A percentile compares a stretch with the other conserved stretches of the same genome.
Evolutionary conservation across 2,329 filamentous ascomycete species (phyloP).

Genomic region (Trichoderma lentiforme): DNA sequence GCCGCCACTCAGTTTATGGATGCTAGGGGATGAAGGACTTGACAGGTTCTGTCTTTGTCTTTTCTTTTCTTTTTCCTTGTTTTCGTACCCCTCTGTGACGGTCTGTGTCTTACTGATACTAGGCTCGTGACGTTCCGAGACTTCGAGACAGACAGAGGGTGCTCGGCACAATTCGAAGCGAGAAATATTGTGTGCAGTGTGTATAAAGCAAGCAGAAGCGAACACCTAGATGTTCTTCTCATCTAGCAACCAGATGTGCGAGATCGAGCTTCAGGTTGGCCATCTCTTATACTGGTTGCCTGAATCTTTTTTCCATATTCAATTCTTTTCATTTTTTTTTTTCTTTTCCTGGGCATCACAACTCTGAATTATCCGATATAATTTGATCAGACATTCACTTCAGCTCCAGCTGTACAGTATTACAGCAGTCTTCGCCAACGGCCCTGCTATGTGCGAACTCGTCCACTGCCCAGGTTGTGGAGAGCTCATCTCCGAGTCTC

Average conservation of each 20-base stretch:
- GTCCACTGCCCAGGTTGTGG: slow-evolving; percentile 22
- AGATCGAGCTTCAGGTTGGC: background rate
- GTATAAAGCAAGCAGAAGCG: background rate
- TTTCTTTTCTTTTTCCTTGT: background rate
- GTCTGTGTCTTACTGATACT: background rate
- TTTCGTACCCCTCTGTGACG: background rate
- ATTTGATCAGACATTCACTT: background rate
- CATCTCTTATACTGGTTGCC: background rate
- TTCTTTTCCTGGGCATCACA: background rate
- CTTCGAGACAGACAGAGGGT: background rate
- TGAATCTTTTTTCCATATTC: background rate
- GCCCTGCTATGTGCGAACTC: slow-evolving; percentile 13
- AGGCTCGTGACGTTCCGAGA: background rate
- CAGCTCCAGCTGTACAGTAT: background rate
- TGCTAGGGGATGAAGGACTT: background rate
- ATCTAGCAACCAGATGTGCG: background rate
- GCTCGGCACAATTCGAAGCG: background rate
- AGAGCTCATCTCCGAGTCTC: slow-evolving; percentile 19
- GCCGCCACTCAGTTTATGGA: background rate
- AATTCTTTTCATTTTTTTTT: background rate
- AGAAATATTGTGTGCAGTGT: background rate
- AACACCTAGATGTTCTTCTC: background rate
- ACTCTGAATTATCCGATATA: too few species aligned
- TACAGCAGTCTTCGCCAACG: background rate
- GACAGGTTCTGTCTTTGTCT: background rate